Evolutionary conservation across 2,329 filamentous ascomycete species (phyloP).

Genomic region (Rutstroemia sydowiana): DNA sequence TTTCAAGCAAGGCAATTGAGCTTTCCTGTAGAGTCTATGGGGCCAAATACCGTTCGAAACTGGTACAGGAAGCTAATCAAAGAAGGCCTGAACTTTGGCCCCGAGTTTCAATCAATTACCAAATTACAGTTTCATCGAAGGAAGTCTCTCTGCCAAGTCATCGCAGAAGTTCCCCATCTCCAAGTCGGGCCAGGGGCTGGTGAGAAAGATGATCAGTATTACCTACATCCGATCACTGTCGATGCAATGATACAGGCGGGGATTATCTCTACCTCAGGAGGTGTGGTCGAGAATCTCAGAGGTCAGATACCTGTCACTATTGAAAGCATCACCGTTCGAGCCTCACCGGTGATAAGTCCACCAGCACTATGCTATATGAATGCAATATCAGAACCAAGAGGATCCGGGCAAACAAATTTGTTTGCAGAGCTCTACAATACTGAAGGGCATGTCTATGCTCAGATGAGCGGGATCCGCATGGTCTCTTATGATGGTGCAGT

Average conservation of each 20-base stretch:
- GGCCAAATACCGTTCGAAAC: background rate
- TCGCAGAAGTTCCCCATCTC: constrained; percentile 8
- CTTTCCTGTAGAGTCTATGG: background rate
- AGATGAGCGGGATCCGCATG: constrained; percentile 6
- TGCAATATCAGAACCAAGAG: constrained; percentile 4
- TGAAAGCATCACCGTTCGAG: background rate
- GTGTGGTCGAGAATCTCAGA: constrained; percentile 4
- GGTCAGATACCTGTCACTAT: constrained; percentile 11
- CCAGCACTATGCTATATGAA: background rate
- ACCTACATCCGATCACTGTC: constrained; percentile 48
- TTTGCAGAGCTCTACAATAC: background rate
- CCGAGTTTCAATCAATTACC: constrained; percentile 4
- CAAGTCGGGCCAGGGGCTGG: constrained; percentile 2
- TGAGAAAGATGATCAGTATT: constrained; percentile 8
- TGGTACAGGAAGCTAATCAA: constrained; percentile 1
- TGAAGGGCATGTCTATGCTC: constrained; percentile 3
- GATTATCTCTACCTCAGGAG: constrained; percentile 15
- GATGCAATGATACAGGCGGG: constrained; percentile 49
- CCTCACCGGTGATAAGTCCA: background rate
- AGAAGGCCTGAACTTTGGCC: constrained; percentile 4
- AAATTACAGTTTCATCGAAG: background rate
- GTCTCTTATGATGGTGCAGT: constrained; percentile 7
- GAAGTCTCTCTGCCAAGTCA: background rate
- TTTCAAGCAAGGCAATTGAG: background rate
- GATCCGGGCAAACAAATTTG: background rate